Conservation (phyloP, 345 rosid genomes). For the Theobroma cacao region DNA sequence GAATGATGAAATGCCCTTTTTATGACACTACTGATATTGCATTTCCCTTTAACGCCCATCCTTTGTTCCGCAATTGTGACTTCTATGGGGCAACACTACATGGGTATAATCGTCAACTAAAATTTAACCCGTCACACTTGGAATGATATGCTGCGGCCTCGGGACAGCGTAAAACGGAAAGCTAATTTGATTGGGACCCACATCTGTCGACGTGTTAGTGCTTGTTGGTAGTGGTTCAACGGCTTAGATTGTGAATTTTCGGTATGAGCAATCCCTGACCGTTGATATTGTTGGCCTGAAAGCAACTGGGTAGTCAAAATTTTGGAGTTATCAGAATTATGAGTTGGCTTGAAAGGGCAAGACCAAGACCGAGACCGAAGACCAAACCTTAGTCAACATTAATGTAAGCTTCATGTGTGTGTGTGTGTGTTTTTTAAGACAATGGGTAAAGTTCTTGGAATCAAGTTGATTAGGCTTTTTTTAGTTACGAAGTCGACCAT, state of each 20-base stretch:
- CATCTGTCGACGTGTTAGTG: not conserved
- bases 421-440: not conserved
- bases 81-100: not conserved
- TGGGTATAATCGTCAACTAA: not conserved
- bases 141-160: not conserved
- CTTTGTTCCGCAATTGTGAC: too few relatives aligned
- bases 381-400: not conserved
- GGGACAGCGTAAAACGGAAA: not conserved
- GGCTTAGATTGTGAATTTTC: not conserved
- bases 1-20: not conserved
- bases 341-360: not conserved
- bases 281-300: conserved; percentile 21
- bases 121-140: conserved; percentile 19
- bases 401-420: not conserved
- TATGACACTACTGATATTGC: not conserved
- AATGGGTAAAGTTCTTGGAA: not conserved
- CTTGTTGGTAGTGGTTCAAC: not conserved
- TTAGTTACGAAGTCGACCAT: not conserved
- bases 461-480: not conserved
- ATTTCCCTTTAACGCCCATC: not conserved
- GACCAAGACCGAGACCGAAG: conserved; percentile 7
- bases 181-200: conserved; percentile 11
- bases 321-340: not conserved
- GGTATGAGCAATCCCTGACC: conserved; percentile 30
- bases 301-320: not conserved